These are phyloP conservation scores for Meripilus lineatus DNA, from an alignment of 1,284 basidiomycete species.

Conservation along the genomic window DNA sequence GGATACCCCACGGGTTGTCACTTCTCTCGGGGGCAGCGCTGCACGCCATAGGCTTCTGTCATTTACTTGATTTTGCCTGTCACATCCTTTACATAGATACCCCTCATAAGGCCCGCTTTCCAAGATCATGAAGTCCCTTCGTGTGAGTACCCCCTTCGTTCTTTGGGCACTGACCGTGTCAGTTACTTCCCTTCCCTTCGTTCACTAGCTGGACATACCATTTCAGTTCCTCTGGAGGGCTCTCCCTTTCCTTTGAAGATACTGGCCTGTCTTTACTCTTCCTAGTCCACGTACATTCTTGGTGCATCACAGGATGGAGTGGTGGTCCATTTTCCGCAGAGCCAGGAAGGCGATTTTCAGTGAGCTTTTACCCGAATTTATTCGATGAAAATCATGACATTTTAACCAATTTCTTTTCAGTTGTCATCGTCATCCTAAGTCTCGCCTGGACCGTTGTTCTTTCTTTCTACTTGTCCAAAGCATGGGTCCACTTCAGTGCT, in stretches of 20 bases:
- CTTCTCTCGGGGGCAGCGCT: no score
- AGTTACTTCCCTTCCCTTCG: slow-evolving; percentile 22
- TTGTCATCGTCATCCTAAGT: slow-evolving; percentile 33
- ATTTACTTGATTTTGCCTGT: no score
- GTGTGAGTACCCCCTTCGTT: no score
- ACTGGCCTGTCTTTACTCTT: slow-evolving; percentile 12
- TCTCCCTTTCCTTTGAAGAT: slow-evolving; percentile 13
- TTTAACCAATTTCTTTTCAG: slow-evolving; percentile 28
- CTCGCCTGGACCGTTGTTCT: slow-evolving; percentile 36
- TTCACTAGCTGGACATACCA: slow-evolving; percentile 13
- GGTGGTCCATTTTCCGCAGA: slow-evolving; percentile 28
- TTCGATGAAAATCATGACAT: no score
- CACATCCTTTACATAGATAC: no score
- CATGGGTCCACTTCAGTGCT: slow-evolving; percentile 33
- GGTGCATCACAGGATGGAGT: slow-evolving; percentile 21
- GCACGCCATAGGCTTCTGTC: no score
- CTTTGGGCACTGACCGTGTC: slow-evolving; percentile 28
- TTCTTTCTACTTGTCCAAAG: slow-evolving; percentile 34
- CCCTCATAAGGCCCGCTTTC: no score
- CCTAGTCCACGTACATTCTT: slow-evolving; percentile 6
- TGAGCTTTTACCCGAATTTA: no score
- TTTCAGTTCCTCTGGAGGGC: slow-evolving; percentile 18
- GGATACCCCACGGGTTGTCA: no score
- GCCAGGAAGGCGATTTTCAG: slow-evolving; percentile 26
- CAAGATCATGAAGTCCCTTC: no score